Evolutionary conservation across 495 filamentous ascomycete genomes (phyloP).

Genomic region (Alectoria sarmentosa): DNA sequence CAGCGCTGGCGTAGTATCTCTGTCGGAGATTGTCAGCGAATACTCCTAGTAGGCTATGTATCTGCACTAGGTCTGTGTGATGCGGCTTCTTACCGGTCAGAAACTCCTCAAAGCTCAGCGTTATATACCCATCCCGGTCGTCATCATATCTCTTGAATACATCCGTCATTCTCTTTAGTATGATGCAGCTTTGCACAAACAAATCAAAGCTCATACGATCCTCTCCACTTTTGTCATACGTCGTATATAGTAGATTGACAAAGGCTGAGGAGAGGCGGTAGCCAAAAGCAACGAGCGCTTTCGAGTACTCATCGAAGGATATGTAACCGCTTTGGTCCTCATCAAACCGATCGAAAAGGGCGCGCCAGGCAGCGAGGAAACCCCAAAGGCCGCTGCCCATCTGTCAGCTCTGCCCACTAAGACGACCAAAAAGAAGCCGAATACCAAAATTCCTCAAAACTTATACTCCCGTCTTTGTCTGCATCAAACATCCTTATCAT

Average conservation of each 20-base stretch:
- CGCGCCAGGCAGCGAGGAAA: conserved; percentile 89
- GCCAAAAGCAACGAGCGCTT: conserved; percentile 89
- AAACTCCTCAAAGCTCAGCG: conserved; percentile 75
- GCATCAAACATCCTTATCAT: conserved; percentile 98
- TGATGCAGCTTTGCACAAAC: conserved; percentile 96
- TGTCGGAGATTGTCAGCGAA: background rate
- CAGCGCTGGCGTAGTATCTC: conserved; percentile 20
- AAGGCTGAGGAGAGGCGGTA: conserved; percentile 83
- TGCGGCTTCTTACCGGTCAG: conserved; percentile 48
- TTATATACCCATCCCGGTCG: conserved; percentile 89
- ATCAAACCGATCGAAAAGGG: conserved; percentile 94
- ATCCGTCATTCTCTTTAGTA: conserved; percentile 95
- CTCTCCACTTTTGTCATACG: conserved; percentile 52
- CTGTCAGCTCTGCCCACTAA: background rate
- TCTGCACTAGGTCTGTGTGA: background rate
- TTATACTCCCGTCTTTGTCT: conserved; percentile 79
- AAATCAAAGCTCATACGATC: conserved; percentile 88
- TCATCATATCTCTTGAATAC: conserved; percentile 99
- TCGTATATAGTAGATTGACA: conserved; percentile 69
- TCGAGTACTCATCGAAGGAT: conserved; percentile 76
- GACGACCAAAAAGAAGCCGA: background rate
- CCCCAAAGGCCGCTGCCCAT: conserved; percentile 67
- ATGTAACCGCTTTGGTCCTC: conserved; percentile 81
- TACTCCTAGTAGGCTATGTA: background rate
- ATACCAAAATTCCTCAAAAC: conserved; percentile 87